Conservation (phyloP, 768 basidiomycete species). For the Kwoniella sp. region DNA sequence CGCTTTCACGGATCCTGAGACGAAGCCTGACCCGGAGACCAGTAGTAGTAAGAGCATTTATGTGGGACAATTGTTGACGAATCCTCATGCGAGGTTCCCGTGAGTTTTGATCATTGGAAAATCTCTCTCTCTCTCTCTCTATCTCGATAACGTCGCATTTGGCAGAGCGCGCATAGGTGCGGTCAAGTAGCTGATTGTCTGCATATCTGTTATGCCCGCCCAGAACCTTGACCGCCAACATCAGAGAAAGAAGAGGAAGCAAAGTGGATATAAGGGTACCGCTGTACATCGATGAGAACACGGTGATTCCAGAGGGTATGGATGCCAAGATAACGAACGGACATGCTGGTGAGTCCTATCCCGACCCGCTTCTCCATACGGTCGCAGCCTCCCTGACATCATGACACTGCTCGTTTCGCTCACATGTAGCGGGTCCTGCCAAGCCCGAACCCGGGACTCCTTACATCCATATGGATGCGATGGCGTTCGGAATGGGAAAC, state of each 20-base stretch:
- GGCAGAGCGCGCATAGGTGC: no score
- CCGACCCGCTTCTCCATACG: not conserved
- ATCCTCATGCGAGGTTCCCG: constrained; percentile 98
- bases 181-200: not conserved
- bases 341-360: constrained; percentile 67
- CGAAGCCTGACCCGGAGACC: constrained; percentile 68
- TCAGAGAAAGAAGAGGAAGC: constrained; percentile 81
- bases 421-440: constrained; percentile 22
- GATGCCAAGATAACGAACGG: constrained; percentile 64
- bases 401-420: not conserved
- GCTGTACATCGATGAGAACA: constrained; percentile 82
- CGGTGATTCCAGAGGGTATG: constrained; percentile 54
- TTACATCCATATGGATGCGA: constrained; percentile 97
- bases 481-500: constrained; percentile 99
- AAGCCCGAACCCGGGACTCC: constrained; percentile 25
- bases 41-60: constrained; percentile 88
- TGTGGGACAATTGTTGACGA: constrained; percentile 92
- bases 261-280: constrained; percentile 96
- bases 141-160: no score
- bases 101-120: constrained; percentile 62
- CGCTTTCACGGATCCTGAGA: constrained; percentile 85
- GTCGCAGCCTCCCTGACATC: no score
- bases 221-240: constrained; percentile 97
- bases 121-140: no score
- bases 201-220: not conserved